Percentiles rank a stretch among this genome's conserved stretches.
These are phyloP conservation scores for Incumbomyces delicatus DNA, from an alignment of 2,329 filamentous ascomycete species.

Conservation along the genomic window DNA sequence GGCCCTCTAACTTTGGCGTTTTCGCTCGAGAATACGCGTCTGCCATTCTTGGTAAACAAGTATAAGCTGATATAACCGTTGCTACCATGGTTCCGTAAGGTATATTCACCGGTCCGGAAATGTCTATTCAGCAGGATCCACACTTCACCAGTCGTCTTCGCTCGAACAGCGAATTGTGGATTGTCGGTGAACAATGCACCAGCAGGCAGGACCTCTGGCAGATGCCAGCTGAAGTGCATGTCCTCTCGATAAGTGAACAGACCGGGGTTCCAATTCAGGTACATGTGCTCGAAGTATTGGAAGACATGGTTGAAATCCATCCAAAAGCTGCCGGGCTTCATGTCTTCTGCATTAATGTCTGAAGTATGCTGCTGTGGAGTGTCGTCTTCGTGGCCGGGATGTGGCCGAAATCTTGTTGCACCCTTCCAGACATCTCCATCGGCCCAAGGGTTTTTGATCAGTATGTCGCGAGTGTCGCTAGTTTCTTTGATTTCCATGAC, in stretches of 20 bases:
- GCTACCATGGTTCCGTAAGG: constrained; percentile 39
- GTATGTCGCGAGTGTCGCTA: constrained; percentile 54
- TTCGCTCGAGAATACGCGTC: constrained; percentile 64
- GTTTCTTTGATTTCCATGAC: constrained; percentile 66
- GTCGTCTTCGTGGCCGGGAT: constrained; percentile 9
- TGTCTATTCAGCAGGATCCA: constrained; percentile 86
- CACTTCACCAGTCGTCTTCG: constrained; percentile 49
- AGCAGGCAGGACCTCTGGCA: constrained; percentile 30
- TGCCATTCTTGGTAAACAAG: constrained; percentile 62
- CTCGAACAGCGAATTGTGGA: constrained; percentile 49
- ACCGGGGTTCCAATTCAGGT: constrained; percentile 91
- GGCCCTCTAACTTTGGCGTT: constrained; percentile 62
- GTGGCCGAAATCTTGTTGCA: constrained; percentile 16
- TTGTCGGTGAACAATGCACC: constrained; percentile 44
- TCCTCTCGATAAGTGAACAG: constrained; percentile 76
- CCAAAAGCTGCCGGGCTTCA: constrained; percentile 73
- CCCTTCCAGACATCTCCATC: constrained; percentile 46
- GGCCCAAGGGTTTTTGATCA: constrained; percentile 95
- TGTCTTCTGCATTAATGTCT: constrained; percentile 13
- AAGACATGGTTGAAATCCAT: constrained; percentile 78
- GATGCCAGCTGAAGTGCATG: constrained; percentile 77
- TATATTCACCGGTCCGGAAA: constrained; percentile 60
- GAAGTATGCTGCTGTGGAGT: background rate
- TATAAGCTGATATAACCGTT: constrained; percentile 82
- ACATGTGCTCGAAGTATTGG: constrained; percentile 90